Conservation (phyloP, 441 rosid genomes). For the Erodium moschatum region DNA sequence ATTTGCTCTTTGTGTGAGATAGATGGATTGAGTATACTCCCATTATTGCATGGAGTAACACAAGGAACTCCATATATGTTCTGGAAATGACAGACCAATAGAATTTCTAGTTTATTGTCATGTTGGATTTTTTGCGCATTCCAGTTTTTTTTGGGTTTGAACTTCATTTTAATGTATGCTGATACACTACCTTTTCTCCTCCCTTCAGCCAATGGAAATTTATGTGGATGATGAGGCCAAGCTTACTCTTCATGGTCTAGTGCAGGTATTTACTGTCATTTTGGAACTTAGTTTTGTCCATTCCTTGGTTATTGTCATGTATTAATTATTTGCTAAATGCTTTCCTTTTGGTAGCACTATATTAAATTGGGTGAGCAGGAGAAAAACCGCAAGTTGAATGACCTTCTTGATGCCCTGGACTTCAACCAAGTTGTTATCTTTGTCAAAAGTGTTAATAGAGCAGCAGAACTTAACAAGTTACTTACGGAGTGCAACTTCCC, state of each 20-base stretch:
- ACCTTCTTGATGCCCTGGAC: conserved; percentile 96
- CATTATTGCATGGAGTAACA: too few species aligned
- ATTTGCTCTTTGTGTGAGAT: too few species aligned
- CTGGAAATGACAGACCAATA: too few species aligned
- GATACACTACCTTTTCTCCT: conserved; percentile 32
- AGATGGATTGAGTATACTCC: too few species aligned
- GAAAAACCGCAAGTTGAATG: conserved; percentile 92
- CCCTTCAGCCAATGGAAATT: conserved; percentile 95
- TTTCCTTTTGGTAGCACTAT: conserved; percentile 54
- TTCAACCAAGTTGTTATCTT: conserved; percentile 94
- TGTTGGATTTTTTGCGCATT: too few species aligned
- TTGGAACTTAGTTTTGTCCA: too few species aligned
- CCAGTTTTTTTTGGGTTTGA: too few species aligned
- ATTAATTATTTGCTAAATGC: background rate
- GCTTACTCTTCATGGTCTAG: conserved; percentile 96
- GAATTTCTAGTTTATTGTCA: too few species aligned
- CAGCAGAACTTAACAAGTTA: conserved; percentile 84
- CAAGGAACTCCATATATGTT: too few species aligned
- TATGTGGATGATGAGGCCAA: conserved; percentile 98
- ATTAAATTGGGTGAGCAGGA: conserved; percentile 89
- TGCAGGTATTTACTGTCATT: conserved; percentile 46
- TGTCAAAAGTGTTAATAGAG: conserved; percentile 90
- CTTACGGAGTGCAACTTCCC: conserved; percentile 97
- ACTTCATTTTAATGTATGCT: background rate
- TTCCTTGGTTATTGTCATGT: too few species aligned